Evolutionary conservation across 2,329 filamentous ascomycete species (phyloP).

Genomic region (Fusarium oligoseptatum): DNA sequence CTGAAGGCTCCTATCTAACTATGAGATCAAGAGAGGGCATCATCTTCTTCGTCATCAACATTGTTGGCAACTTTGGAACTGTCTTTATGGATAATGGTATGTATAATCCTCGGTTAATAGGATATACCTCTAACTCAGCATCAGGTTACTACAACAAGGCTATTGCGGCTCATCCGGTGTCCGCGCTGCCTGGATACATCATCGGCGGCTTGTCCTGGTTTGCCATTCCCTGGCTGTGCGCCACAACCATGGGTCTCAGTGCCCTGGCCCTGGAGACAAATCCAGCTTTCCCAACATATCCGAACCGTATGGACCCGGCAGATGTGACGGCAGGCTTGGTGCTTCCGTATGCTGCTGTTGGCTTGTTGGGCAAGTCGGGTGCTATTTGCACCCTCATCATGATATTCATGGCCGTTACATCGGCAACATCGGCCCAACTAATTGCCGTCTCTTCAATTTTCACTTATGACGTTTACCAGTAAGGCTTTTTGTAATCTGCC

Average conservation of each 20-base stretch:
- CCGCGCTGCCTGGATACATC: slow-evolving; percentile 90
- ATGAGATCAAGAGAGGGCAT: slow-evolving; percentile 80
- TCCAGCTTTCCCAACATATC: slow-evolving; percentile 58
- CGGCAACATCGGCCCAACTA: slow-evolving; percentile 81
- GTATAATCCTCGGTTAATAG: background rate
- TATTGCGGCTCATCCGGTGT: slow-evolving; percentile 86
- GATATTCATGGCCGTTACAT: slow-evolving; percentile 76
- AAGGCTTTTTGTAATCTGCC: background rate
- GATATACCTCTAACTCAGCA: background rate
- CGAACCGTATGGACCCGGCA: slow-evolving; percentile 56
- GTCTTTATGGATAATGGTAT: slow-evolving; percentile 82
- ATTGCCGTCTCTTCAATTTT: slow-evolving; percentile 88
- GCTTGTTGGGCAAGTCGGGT: slow-evolving; percentile 70
- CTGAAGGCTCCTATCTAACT: slow-evolving; percentile 85
- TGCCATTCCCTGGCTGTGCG: slow-evolving; percentile 90
- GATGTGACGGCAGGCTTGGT: slow-evolving; percentile 89
- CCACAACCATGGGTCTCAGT: slow-evolving; percentile 88
- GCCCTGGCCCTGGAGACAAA: slow-evolving; percentile 79
- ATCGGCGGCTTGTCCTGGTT: slow-evolving; percentile 91
- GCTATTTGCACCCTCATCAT: slow-evolving; percentile 43
- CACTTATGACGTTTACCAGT: slow-evolving; percentile 41
- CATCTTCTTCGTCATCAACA: slow-evolving; percentile 93
- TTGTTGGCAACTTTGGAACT: slow-evolving; percentile 84
- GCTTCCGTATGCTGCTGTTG: slow-evolving; percentile 86
- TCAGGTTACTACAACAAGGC: slow-evolving; percentile 91